Conservation (phyloP, 768 basidiomycete species). For the Naganishia kalamii region DNA sequence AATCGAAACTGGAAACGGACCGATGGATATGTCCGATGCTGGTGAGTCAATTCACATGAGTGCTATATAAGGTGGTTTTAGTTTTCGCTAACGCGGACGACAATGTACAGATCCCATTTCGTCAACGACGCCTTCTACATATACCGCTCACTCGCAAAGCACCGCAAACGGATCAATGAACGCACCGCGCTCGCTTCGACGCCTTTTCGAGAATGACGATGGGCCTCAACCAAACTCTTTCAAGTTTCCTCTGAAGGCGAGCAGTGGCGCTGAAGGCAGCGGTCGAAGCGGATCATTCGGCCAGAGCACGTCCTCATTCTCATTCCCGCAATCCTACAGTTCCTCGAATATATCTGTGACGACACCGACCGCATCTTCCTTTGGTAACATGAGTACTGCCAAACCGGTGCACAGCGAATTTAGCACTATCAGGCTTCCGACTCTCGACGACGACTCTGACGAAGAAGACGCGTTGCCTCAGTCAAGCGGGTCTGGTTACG, state of each 20-base stretch:
- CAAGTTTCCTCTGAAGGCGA: slow-evolving; percentile 11
- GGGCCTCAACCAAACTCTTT: slow-evolving; percentile 11
- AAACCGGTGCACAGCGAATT: not conserved
- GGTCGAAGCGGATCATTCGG: slow-evolving; percentile 1
- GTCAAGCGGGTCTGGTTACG: not conserved
- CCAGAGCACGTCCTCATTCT: not conserved
- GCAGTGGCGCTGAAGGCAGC: not conserved
- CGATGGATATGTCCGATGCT: not conserved
- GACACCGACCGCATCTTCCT: slow-evolving; percentile 1
- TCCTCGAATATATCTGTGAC: slow-evolving; percentile 7
- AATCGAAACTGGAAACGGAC: slow-evolving; percentile 24
- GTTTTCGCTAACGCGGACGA: not conserved
- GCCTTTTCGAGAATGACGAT: slow-evolving; percentile 59
- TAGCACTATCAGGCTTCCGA: slow-evolving; percentile 18
- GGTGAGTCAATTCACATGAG: no score
- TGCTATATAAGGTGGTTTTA: no score
- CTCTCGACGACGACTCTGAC: slow-evolving; percentile 17
- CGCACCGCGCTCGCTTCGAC: slow-evolving; percentile 72
- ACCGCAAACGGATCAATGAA: slow-evolving; percentile 21
- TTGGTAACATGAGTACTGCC: not conserved
- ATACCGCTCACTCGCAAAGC: not conserved
- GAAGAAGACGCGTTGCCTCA: slow-evolving; percentile 9
- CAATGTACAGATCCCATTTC: slow-evolving; percentile 18
- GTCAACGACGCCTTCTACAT: slow-evolving; percentile 34
- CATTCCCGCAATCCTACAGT: not conserved